Evolutionary conservation across 805 yeast genomes (phyloP), one percentile per base, ranked within the genome.

Genomic region (Lipomyces yamadae): DNA sequence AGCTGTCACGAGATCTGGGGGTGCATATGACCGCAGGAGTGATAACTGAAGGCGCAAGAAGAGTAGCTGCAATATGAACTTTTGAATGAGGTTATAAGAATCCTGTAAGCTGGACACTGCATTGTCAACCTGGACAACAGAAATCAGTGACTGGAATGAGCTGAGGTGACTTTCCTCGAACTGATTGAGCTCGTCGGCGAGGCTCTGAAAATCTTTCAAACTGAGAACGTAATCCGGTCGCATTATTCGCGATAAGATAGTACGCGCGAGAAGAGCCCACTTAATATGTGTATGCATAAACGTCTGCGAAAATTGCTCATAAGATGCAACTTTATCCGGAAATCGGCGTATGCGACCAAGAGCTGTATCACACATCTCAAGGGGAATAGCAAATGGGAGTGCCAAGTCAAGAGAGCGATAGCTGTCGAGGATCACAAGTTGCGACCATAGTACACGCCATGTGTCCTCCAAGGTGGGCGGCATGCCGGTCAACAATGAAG

Each of bases 371-470:
- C 61, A 56, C 64, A 60, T 66, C 24, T 68, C 71, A 7, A 68
- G 59, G 4, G 52, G 57, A 32, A 68, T 55, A 2, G 70, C 58
- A 34, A 68, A 67, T 37, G 71, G 71, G 2, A 68, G 45, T 2
- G 61, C 24, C 10, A 71, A 59, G 24, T 74, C 72, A 18, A 73
- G 64, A 33, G 75, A 60, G 18, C 69, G 62, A 8, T 61, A 35
- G 0, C 75, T 68, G 59, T 75, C 77, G 29, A 72, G 50, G 15
- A 69, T 63, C 4, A 74, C 68, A 53, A 71, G 65, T 54, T 71
- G 71, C 30, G 71, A 56, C 76, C 76, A 75, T 29, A 75, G 61
- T 55, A 52, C 55, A 3, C 75, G 68, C 75, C 76, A 70, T 32
- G 70, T 50, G 29, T 64, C 63, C 8, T 61, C 66, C 56, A 68